These are phyloP conservation scores for Porcisia hertigi DNA, from an alignment of 208 protist species.

Conservation along the genomic window DNA sequence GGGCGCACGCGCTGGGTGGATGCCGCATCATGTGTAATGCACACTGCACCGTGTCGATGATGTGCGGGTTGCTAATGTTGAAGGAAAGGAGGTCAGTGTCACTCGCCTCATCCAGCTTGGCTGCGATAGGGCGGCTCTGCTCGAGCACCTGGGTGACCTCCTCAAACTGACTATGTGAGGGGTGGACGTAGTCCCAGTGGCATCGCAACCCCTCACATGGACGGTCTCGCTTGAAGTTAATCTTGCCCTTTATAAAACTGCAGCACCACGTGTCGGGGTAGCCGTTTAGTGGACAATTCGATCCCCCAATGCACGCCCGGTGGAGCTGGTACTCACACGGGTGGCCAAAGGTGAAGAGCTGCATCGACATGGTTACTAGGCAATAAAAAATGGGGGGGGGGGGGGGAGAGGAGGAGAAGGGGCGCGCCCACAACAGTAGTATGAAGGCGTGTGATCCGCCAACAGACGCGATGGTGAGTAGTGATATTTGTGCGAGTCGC, in stretches of 20 bases:
- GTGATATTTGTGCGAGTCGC: not conserved
- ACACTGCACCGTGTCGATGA: constrained; percentile 89
- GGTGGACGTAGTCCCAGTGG: constrained; percentile 87
- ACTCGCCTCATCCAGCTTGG: constrained; percentile 77
- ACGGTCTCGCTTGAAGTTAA: constrained; percentile 92
- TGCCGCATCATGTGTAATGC: constrained; percentile 87
- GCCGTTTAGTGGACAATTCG: constrained; percentile 84
- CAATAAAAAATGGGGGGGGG: not conserved
- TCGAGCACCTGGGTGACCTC: constrained; percentile 84
- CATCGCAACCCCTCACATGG: constrained; percentile 86
- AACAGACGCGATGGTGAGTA: not conserved
- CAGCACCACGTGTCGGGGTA: constrained; percentile 91
- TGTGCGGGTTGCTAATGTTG: constrained; percentile 73
- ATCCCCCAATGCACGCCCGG: constrained; percentile 82
- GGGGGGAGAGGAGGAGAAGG: not conserved
- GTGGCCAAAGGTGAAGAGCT: constrained; percentile 89
- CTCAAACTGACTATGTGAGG: constrained; percentile 81
- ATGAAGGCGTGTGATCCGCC: not conserved
- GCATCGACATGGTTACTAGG: constrained; percentile 59
- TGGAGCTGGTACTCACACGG: constrained; percentile 90
- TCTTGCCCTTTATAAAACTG: constrained; percentile 91
- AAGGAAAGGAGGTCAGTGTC: constrained; percentile 76
- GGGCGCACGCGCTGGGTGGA: constrained; percentile 62
- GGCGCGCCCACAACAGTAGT: not conserved
- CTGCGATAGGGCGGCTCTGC: constrained; percentile 76